phyloP scores from a whole-genome alignment of 2,329 filamentous ascomycete species.

The Nigrospora oryzae region DNA sequence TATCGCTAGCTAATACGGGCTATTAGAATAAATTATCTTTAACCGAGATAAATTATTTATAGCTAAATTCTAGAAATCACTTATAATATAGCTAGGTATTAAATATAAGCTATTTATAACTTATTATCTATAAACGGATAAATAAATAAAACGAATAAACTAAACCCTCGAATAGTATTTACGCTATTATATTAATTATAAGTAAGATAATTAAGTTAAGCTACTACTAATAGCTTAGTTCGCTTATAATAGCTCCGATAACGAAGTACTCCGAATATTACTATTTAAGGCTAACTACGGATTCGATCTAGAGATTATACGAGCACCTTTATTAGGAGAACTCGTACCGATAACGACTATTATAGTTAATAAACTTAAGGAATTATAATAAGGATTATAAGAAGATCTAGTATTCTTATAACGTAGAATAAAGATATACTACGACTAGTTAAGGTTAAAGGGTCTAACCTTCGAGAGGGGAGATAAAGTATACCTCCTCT shows the following conservation, averaged over 20 bases:
- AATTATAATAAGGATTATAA: background rate
- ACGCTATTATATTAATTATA: constrained; percentile 3
- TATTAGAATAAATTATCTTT: background rate
- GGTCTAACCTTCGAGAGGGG: background rate
- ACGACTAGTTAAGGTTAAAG: background rate
- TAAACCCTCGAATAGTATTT: constrained; percentile 5
- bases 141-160: constrained; percentile 3
- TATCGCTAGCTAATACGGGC: background rate
- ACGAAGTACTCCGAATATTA: constrained; percentile 1
- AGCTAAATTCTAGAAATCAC: background rate
- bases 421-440: background rate
- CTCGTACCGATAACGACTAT: background rate
- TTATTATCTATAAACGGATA: constrained; percentile 5
- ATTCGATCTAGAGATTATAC: background rate
- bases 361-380: background rate
- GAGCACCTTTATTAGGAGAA: background rate
- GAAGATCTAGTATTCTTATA: background rate
- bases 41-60: constrained; percentile 1
- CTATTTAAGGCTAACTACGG: background rate
- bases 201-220: constrained; percentile 3
- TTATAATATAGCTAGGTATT: background rate
- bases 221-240: constrained; percentile 4
- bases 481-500: background rate
- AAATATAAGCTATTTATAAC: background rate
- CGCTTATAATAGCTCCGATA: constrained; percentile 4